phyloP scores from a whole-genome alignment of 495 filamentous ascomycete genomes.

The Tuber aestivum region DNA sequence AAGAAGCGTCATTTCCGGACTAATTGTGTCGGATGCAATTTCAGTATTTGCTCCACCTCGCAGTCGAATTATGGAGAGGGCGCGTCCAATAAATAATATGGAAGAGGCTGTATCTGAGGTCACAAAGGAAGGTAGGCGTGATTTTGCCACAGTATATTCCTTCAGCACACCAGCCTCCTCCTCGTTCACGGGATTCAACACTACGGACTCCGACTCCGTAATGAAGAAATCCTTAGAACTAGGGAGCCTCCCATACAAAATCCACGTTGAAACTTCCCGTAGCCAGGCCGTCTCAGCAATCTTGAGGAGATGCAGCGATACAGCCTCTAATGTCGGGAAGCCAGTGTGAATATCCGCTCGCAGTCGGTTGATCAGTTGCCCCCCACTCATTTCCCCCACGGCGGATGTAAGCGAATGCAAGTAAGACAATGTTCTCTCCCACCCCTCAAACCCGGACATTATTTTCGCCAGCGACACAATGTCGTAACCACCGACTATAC shows the following conservation, averaged over 20 bases:
- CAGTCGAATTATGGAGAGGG: constrained; percentile 69
- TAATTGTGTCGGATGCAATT: constrained; percentile 45
- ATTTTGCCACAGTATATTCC: constrained; percentile 53
- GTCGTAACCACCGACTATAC: constrained; percentile 77
- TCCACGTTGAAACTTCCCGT: constrained; percentile 79
- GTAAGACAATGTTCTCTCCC: constrained; percentile 81
- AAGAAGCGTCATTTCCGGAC: constrained; percentile 59
- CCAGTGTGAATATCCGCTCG: constrained; percentile 75
- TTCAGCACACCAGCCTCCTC: constrained; percentile 45
- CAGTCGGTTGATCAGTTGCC: constrained; percentile 68
- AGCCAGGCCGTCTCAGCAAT: constrained; percentile 88
- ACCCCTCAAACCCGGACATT: constrained; percentile 73
- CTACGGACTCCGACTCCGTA: constrained; percentile 42
- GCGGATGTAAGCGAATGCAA: constrained; percentile 58
- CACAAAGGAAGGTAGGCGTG: constrained; percentile 71
- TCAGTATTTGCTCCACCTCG: constrained; percentile 44
- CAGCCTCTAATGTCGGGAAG: constrained; percentile 73
- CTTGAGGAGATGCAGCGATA: constrained; percentile 60
- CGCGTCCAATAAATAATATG: constrained; percentile 85
- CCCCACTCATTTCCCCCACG: constrained; percentile 50
- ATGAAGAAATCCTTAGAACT: constrained; percentile 75
- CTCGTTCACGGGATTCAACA: constrained; percentile 45
- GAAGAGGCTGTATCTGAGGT: constrained; percentile 66
- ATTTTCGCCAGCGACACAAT: constrained; percentile 86
- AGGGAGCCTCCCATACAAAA: constrained; percentile 78